Evolutionary conservation across 2,329 filamentous ascomycete genomes (phyloP), one percentile per base, ranked within the genome.

Genomic region (Colletotrichum sp.): DNA sequence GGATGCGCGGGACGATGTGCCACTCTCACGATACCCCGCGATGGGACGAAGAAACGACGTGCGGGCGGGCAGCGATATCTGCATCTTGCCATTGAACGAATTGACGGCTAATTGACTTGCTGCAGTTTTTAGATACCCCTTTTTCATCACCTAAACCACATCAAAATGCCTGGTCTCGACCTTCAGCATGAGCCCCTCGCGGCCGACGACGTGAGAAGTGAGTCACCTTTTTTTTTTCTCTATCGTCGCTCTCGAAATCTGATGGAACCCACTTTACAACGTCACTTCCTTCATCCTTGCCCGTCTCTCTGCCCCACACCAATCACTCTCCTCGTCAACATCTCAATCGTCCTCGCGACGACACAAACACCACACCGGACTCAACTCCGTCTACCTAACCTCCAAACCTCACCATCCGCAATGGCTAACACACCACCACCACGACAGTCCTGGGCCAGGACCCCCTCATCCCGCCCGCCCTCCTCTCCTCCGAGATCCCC

Each of bases 401-500:
- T 15, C 22, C 34, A 22, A 32, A 26, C 18, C 22, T 16, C 13
- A 8, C 15, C 13, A 34, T 16, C 10, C n/a, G 16, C 22, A 44
- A 83, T 84, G 81, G 24, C 26, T 24, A 26, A 39, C 66, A 83
- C 83, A 80, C 77, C 2, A 24, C n/a, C 44, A 52, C 44, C 44
- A 22, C 44, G 78, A 30, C 81, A 98, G 96, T 98, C 86, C 89
- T 98, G 83, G 96, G 96, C 80, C 96, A 98, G 90, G 96, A 98
- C 86, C 95, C 96, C 82, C 89, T 99, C 83, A 97, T 98, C 84
- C 94, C 95, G 64, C 96, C 96, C 59, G 93, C 95, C 80, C 92
- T 98, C 80, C 94, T 99, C 82, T 92, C 95, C 84, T 92, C 93
- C 77, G 96, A 99, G 86, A 93, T 98, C 80, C 95, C 96, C 83